Conservation (phyloP, 2,329 filamentous ascomycete species). For the Monosporascus sp. region DNA sequence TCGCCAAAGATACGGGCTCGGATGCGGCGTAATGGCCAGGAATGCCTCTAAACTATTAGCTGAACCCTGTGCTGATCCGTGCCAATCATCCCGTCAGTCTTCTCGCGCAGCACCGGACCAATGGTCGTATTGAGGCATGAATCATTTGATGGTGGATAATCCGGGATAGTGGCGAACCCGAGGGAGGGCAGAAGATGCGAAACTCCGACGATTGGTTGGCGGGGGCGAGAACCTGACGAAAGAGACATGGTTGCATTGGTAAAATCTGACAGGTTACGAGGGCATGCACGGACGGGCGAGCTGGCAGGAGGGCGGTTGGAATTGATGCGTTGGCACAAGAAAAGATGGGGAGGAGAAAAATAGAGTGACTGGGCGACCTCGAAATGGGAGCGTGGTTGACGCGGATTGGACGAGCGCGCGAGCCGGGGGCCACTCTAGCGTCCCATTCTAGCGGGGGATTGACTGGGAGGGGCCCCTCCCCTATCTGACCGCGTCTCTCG, state of each 20-base stretch:
- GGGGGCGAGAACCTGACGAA: background rate
- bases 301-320: background rate
- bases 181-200: background rate
- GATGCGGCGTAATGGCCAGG: background rate
- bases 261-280: background rate
- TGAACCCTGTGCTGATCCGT: background rate
- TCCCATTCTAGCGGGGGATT: slow-evolving; percentile 9
- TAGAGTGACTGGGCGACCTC: slow-evolving; percentile 14
- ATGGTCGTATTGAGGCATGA: background rate
- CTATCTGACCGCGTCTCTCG: no score
- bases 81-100: background rate
- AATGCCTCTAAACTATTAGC: background rate
- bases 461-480: background rate
- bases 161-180: background rate
- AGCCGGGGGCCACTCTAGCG: background rate
- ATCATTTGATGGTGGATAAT: background rate
- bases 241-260: background rate
- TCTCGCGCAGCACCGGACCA: background rate
- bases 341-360: background rate
- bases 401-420: slow-evolving; percentile 22
- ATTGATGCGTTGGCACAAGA: slow-evolving; percentile 9
- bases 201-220: background rate
- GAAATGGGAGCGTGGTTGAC: slow-evolving; percentile 23
- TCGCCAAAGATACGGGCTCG: slow-evolving; percentile 1
- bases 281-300: background rate